These are phyloP conservation scores for Alloascoidea hylecoeti DNA, from an alignment of 805 yeast species.

Conservation along the genomic window DNA sequence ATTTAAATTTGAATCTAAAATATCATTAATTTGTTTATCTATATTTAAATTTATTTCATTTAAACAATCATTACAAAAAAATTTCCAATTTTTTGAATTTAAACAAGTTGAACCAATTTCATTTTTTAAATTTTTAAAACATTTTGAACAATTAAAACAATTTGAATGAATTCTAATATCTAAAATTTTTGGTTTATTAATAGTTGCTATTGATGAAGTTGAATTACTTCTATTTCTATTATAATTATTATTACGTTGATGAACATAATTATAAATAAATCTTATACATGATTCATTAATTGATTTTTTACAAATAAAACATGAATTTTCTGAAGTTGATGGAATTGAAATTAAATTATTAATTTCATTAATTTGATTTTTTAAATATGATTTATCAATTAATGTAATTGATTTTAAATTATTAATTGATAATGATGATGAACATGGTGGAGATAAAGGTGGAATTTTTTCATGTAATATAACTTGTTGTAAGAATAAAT, in stretches of 20 bases:
- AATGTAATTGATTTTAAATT: constrained; percentile 2
- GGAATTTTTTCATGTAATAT: constrained; percentile 29
- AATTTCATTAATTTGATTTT: too few relatives aligned
- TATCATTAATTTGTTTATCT: too few relatives aligned
- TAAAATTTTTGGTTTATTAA: too few relatives aligned
- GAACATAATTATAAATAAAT: too few relatives aligned
- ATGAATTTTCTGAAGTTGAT: constrained; percentile 57
- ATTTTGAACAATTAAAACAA: constrained; percentile 57
- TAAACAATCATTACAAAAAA: neutral
- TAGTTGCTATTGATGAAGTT: too few relatives aligned
- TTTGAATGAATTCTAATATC: constrained; percentile 70
- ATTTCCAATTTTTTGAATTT: too few relatives aligned
- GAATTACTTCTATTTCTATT: too few relatives aligned
- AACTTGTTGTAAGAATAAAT: constrained; percentile 42
- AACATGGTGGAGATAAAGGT: constrained; percentile 13
- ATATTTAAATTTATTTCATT: too few relatives aligned
- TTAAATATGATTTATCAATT: constrained; percentile 11
- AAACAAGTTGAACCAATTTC: constrained; percentile 22
- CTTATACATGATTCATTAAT: constrained; percentile 76
- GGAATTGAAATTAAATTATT: constrained; percentile 36
- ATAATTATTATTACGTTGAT: too few relatives aligned
- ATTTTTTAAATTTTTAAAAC: constrained; percentile 27
- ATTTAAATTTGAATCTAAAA: too few relatives aligned
- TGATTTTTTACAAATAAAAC: constrained; percentile 55
- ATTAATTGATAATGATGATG: constrained; percentile 6